phyloP scores from a whole-genome alignment of 306 rosid genomes.

The Fragaria nilgerrensis region DNA sequence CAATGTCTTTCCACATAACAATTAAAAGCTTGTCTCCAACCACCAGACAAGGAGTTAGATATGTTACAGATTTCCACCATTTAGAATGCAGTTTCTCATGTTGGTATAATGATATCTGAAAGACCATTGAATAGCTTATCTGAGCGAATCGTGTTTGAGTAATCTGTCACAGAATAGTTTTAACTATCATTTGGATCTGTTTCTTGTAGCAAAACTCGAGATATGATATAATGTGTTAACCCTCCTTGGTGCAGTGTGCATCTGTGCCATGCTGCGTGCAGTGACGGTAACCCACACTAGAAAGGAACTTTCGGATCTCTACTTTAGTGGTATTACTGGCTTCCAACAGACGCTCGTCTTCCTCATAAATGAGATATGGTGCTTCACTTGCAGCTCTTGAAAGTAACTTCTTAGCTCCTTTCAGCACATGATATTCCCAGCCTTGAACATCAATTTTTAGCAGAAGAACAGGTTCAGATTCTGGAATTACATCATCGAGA shows the following conservation, averaged over 20 bases:
- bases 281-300: constrained; percentile 65
- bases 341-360: constrained; percentile 76
- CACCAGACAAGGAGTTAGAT: not conserved
- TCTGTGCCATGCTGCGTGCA: constrained; percentile 89
- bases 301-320: constrained; percentile 75
- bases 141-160: not conserved
- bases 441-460: constrained; percentile 97
- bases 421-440: constrained; percentile 96
- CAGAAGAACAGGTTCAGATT: constrained; percentile 63
- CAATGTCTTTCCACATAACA: not conserved
- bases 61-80: not conserved
- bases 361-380: constrained; percentile 94
- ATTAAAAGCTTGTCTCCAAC: not conserved
- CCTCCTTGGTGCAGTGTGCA: constrained; percentile 86
- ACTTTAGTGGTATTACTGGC: constrained; percentile 86
- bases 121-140: constrained; percentile 18
- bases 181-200: constrained; percentile 20
- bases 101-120: not conserved
- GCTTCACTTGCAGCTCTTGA: constrained; percentile 81
- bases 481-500: constrained; percentile 72
- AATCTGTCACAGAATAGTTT: not conserved
- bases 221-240: constrained; percentile 23
- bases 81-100: not conserved
- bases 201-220: constrained; percentile 18
- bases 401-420: constrained; percentile 74